These are phyloP conservation scores for Crithidia mellificae DNA, from an alignment of 208 protist species.

Conservation along the genomic window DNA sequence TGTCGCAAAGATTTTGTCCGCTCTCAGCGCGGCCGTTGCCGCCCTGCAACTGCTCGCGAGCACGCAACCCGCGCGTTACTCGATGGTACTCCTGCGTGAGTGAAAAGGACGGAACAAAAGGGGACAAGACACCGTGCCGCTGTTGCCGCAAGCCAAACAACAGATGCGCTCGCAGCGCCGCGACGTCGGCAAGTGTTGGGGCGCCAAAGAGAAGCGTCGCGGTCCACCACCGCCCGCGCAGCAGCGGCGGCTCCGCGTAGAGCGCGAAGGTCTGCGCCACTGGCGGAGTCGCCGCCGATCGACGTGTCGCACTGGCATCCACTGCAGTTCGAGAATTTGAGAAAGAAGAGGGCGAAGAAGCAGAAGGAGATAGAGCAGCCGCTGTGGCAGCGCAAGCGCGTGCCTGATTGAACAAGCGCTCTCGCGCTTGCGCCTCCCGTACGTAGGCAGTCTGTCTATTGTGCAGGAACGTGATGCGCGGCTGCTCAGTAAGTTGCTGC, in stretches of 20 bases:
- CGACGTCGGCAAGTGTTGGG: conserved; percentile 54
- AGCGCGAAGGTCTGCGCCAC: conserved; percentile 34
- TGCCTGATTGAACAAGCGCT: conserved; percentile 2
- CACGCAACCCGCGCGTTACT: no score
- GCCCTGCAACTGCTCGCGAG: no score
- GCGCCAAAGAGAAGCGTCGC: conserved; percentile 60
- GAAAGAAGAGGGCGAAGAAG: neutral
- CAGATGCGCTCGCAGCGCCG: conserved; percentile 34
- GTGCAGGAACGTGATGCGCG: conserved; percentile 10
- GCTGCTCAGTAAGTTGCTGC: neutral
- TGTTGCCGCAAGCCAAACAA: conserved; percentile 24
- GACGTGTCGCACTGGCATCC: no score
- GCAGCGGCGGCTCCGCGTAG: conserved; percentile 51
- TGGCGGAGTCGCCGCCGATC: neutral
- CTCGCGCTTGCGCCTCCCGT: conserved; percentile 6
- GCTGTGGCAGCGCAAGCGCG: neutral
- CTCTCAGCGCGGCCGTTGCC: no score
- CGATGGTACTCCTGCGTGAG: neutral
- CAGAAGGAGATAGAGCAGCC: neutral
- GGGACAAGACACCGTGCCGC: no score
- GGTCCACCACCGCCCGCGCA: conserved; percentile 54
- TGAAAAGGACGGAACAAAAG: no score
- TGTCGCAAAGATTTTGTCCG: no score
- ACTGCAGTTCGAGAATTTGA: no score
- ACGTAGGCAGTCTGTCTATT: conserved; percentile 9